Evolutionary conservation across 2,329 filamentous ascomycete species (phyloP).

Genomic region (Talaromyces pinophilus): DNA sequence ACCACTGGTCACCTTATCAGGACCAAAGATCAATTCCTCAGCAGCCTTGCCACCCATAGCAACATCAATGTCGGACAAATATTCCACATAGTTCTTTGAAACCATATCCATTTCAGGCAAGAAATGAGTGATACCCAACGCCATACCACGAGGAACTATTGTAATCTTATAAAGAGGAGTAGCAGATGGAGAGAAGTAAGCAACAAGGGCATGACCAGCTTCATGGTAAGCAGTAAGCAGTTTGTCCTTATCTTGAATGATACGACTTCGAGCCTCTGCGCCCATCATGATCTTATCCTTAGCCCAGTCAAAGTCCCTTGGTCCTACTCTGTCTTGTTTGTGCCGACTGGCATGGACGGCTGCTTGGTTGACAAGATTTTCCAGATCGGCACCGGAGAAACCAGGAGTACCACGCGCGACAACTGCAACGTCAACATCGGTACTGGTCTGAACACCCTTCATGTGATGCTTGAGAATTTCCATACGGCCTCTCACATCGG

Average conservation of each 20-base stretch:
- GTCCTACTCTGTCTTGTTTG: slow-evolving; percentile 72
- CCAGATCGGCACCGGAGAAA: slow-evolving; percentile 91
- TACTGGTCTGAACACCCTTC: slow-evolving; percentile 79
- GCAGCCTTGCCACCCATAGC: slow-evolving; percentile 82
- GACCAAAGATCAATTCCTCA: slow-evolving; percentile 87
- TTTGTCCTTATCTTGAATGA: slow-evolving; percentile 92
- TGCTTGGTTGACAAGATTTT: slow-evolving; percentile 95
- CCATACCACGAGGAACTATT: slow-evolving; percentile 85
- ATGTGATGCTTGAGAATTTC: slow-evolving; percentile 93
- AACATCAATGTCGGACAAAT: slow-evolving; percentile 76
- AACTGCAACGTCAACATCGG: slow-evolving; percentile 78
- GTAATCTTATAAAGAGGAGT: slow-evolving; percentile 94
- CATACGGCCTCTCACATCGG: slow-evolving; percentile 89
- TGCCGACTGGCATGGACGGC: slow-evolving; percentile 91
- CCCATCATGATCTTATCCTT: slow-evolving; percentile 99
- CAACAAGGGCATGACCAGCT: slow-evolving; percentile 89
- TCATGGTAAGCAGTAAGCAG: slow-evolving; percentile 95
- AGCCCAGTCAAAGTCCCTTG: slow-evolving; percentile 89
- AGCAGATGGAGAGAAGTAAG: slow-evolving; percentile 74
- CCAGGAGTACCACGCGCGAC: slow-evolving; percentile 87
- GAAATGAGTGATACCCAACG: slow-evolving; percentile 82
- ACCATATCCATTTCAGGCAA: slow-evolving; percentile 92
- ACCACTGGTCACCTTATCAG: slow-evolving; percentile 88
- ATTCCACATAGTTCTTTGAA: slow-evolving; percentile 81
- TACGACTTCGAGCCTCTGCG: slow-evolving; percentile 82